Evolutionary conservation across 495 filamentous ascomycete species (phyloP).

Genomic region (Tirmania nivea): DNA sequence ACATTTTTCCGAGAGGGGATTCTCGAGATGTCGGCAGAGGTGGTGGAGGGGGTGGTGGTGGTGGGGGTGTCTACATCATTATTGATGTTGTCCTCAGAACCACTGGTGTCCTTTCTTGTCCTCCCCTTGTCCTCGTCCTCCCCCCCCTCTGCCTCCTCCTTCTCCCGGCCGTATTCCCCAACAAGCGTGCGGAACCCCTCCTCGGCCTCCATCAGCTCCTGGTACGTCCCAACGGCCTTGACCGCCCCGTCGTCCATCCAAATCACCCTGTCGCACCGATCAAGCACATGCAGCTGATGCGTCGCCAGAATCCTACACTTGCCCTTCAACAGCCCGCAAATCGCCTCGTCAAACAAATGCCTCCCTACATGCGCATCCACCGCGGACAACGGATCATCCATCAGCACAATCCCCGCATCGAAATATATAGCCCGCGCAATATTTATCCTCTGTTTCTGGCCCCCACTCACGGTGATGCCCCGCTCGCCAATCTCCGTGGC

Average conservation of each 20-base stretch:
- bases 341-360: slow-evolving; percentile 91
- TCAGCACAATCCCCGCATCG: slow-evolving; percentile 55
- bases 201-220: slow-evolving; percentile 60
- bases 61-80: slow-evolving; percentile 12
- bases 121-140: slow-evolving; percentile 31
- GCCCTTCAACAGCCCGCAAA: slow-evolving; percentile 67
- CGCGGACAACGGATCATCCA: slow-evolving; percentile 66
- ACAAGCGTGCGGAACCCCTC: slow-evolving; percentile 57
- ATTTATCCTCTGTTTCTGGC: slow-evolving; percentile 66
- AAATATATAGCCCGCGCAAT: slow-evolving; percentile 75
- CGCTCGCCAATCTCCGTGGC: slow-evolving; percentile 56
- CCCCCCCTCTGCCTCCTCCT: slow-evolving; percentile 36
- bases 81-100: slow-evolving; percentile 14
- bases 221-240: slow-evolving; percentile 65
- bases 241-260: slow-evolving; percentile 77
- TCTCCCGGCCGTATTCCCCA: slow-evolving; percentile 57
- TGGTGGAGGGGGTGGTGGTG: background rate
- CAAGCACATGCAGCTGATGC: slow-evolving; percentile 82
- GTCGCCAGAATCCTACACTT: slow-evolving; percentile 84
- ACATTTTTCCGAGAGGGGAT: slow-evolving; percentile 28
- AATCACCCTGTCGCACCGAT: slow-evolving; percentile 71
- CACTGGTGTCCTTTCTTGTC: slow-evolving; percentile 24
- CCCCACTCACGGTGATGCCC: slow-evolving; percentile 62
- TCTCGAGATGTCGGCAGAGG: slow-evolving; percentile 20
- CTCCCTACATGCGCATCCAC: slow-evolving; percentile 76